Evolutionary conservation across 768 basidiomycete genomes (phyloP).

Genomic region (Cantharellus anzutake): DNA sequence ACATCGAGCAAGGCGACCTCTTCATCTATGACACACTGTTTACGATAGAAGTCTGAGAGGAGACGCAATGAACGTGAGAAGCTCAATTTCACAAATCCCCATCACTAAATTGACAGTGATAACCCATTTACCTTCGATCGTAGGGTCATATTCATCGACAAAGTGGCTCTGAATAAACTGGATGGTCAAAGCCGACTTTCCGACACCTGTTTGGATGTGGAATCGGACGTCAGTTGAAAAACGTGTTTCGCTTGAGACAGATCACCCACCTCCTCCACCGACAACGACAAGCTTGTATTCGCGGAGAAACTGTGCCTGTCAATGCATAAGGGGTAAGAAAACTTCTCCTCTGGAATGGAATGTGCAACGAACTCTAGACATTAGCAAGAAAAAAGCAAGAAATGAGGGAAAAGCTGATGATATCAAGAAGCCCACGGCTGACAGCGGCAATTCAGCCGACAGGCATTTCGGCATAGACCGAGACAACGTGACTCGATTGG

Average conservation of each 20-base stretch:
- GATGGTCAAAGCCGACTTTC: constrained; percentile 88
- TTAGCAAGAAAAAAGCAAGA: too few relatives aligned
- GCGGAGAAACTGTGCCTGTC: constrained; percentile 70
- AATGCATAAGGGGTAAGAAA: neutral
- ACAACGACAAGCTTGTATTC: constrained; percentile 99
- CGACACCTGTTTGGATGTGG: constrained; percentile 27
- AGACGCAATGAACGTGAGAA: neutral
- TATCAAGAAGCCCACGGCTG: too few relatives aligned
- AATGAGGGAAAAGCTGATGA: too few relatives aligned
- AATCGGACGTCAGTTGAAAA: neutral
- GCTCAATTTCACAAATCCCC: neutral
- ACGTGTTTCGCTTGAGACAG: neutral
- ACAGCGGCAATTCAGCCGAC: neutral
- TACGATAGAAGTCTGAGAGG: constrained; percentile 26
- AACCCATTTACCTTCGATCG: constrained; percentile 57
- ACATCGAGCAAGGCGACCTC: constrained; percentile 28
- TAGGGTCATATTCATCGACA: constrained; percentile 87
- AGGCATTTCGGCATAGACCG: neutral
- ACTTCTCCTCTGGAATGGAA: neutral
- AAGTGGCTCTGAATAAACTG: constrained; percentile 96
- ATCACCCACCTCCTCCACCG: constrained; percentile 72
- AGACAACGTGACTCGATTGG: neutral
- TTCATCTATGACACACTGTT: constrained; percentile 27
- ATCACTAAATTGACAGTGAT: neutral
- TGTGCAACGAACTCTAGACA: too few relatives aligned